Evolutionary conservation across 306 rosid genomes (phyloP).

Genomic region (peach (Prunus persica)): DNA sequence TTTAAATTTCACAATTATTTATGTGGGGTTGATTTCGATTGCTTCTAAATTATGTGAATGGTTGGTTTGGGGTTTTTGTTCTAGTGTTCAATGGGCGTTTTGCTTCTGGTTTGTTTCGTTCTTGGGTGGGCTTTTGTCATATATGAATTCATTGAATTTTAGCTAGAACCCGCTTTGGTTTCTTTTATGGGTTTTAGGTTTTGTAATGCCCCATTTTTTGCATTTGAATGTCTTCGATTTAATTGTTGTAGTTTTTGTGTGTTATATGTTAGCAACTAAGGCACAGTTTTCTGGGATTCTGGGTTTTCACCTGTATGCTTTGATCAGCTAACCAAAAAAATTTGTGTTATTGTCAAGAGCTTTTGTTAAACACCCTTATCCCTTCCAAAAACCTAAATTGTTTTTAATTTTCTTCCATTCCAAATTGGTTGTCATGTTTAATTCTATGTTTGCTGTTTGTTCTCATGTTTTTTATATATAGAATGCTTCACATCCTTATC

Average conservation of each 20-base stretch:
- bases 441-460: neutral
- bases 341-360: neutral
- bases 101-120: neutral
- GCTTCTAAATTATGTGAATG: slow-evolving; percentile 3
- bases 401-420: neutral
- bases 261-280: neutral
- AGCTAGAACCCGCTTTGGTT: neutral
- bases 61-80: slow-evolving; percentile 4
- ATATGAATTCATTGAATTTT: neutral
- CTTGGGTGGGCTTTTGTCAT: neutral
- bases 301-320: neutral
- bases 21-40: slow-evolving; percentile 4
- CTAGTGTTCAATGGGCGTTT: neutral
- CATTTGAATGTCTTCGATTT: neutral
- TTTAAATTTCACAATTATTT: neutral
- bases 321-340: neutral
- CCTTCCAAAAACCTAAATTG: neutral
- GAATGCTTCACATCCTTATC: neutral
- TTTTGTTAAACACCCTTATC: neutral
- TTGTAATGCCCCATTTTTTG: neutral
- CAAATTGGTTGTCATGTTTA: neutral
- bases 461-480: neutral
- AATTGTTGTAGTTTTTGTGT: neutral
- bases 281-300: neutral
- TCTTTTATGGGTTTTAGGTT: no score